Evolutionary conservation across 192 early-diverging fungal species (phyloP).

Genomic region (Entomortierella parvispora): DNA sequence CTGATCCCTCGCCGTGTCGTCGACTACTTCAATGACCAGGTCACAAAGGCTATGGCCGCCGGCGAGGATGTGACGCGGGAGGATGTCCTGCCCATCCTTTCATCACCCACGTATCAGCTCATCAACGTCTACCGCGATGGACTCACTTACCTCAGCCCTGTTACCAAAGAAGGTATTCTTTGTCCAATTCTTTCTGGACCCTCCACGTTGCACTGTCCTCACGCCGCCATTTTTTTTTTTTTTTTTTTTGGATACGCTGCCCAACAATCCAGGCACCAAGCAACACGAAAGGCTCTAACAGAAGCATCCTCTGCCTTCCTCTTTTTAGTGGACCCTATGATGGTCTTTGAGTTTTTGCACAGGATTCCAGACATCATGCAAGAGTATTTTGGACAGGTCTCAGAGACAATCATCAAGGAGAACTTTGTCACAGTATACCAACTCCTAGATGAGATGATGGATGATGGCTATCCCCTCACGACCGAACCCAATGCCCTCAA

Average conservation of each 20-base stretch:
- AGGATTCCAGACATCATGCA: slow-evolving; percentile 79
- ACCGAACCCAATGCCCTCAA: slow-evolving; percentile 88
- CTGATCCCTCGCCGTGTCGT: slow-evolving; percentile 69
- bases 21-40: slow-evolving; percentile 70
- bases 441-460: slow-evolving; percentile 94
- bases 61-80: slow-evolving; percentile 57
- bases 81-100: slow-evolving; percentile 73
- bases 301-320: neutral
- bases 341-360: slow-evolving; percentile 88
- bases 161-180: slow-evolving; percentile 75
- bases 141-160: slow-evolving; percentile 81
- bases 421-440: slow-evolving; percentile 93
- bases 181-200: slow-evolving; percentile 2
- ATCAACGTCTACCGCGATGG: slow-evolving; percentile 74
- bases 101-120: slow-evolving; percentile 70
- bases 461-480: slow-evolving; percentile 88
- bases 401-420: slow-evolving; percentile 87
- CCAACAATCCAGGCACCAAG: neutral
- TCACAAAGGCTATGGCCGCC: slow-evolving; percentile 64
- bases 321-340: slow-evolving; percentile 75
- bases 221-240: neutral
- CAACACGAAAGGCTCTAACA: neutral
- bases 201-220: neutral
- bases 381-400: slow-evolving; percentile 87
- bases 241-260: neutral